Conservation (phyloP, 1,284 basidiomycete species). For the Ceratobasidium sp. region DNA sequence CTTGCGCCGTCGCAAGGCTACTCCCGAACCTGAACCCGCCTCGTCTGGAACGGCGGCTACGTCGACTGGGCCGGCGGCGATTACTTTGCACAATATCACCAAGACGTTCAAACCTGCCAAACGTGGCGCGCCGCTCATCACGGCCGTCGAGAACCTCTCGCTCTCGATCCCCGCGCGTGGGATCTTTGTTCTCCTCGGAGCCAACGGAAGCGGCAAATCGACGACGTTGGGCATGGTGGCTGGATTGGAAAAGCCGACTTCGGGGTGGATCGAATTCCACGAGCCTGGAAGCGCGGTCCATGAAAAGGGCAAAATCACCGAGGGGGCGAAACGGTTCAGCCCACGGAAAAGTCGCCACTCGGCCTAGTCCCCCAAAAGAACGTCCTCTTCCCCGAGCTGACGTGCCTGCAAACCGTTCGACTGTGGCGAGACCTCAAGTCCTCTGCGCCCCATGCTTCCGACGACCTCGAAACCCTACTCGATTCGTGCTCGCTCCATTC, state of each 20-base stretch:
- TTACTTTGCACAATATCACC: slow-evolving; percentile 64
- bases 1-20: slow-evolving; percentile 44
- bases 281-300: slow-evolving; percentile 53
- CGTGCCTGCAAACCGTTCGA: slow-evolving; percentile 72
- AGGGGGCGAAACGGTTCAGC: slow-evolving; percentile 50
- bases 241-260: slow-evolving; percentile 63
- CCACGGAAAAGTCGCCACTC: slow-evolving; percentile 59
- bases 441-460: slow-evolving; percentile 51
- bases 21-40: slow-evolving; percentile 41
- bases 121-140: slow-evolving; percentile 50
- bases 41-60: slow-evolving; percentile 48
- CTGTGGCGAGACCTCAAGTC: slow-evolving; percentile 79
- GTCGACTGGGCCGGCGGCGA: slow-evolving; percentile 46
- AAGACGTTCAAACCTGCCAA: slow-evolving; percentile 57
- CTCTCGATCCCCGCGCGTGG: slow-evolving; percentile 70
- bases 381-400: slow-evolving; percentile 78
- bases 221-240: slow-evolving; percentile 72
- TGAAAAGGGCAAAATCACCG: neutral
- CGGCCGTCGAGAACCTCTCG: slow-evolving; percentile 67
- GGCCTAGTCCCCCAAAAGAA: slow-evolving; percentile 86
- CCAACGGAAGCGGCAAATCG: slow-evolving; percentile 76
- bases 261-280: slow-evolving; percentile 68
- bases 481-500: slow-evolving; percentile 71
- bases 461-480: slow-evolving; percentile 60
- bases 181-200: slow-evolving; percentile 75